A percentile compares a stretch with the other conserved stretches of the same genome.
phyloP scores from a whole-genome alignment of 768 basidiomycete species.

The Amanita subjunquillea region DNA sequence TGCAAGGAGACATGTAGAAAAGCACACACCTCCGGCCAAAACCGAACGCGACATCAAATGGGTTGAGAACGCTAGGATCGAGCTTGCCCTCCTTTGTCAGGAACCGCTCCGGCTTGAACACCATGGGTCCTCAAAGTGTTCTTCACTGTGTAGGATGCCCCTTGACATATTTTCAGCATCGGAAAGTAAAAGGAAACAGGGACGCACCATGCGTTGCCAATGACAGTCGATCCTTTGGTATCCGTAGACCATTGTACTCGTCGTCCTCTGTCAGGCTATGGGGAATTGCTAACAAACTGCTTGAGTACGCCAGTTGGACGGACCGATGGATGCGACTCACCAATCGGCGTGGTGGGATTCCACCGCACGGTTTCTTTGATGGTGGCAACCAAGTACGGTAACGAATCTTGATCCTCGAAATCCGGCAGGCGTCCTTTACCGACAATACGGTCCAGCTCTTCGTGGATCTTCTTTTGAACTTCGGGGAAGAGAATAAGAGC shows the following conservation, averaged over 20 bases:
- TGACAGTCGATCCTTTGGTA: slow-evolving; percentile 29
- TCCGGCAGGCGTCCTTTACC: slow-evolving; percentile 26
- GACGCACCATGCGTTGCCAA: slow-evolving; percentile 24
- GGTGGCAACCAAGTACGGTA: slow-evolving; percentile 28
- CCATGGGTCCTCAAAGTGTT: background rate
- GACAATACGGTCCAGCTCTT: slow-evolving; percentile 28
- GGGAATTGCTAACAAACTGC: slow-evolving; percentile 16
- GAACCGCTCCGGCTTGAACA: slow-evolving; percentile 4
- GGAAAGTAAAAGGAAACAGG: background rate
- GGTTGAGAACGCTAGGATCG: background rate
- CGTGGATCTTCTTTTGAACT: slow-evolving; percentile 23
- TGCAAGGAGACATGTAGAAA: too few species aligned
- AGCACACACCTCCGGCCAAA: slow-evolving; percentile 2
- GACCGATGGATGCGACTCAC: slow-evolving; percentile 9
- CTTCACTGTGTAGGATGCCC: slow-evolving; percentile 1
- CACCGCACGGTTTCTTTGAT: slow-evolving; percentile 27
- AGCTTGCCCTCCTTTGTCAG: slow-evolving; percentile 1
- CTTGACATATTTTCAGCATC: background rate
- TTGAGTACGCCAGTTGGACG: background rate
- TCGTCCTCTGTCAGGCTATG: slow-evolving; percentile 29
- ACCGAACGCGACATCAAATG: slow-evolving; percentile 3
- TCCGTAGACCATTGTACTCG: slow-evolving; percentile 31
- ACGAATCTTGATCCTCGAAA: slow-evolving; percentile 21
- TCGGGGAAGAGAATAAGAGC: slow-evolving; percentile 31
- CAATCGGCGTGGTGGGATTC: slow-evolving; percentile 20